A percentile compares a stretch with the other conserved stretches of the same genome.
Evolutionary conservation across 2,329 filamentous ascomycete species (phyloP).

Genomic region (Diaporthe destruens): DNA sequence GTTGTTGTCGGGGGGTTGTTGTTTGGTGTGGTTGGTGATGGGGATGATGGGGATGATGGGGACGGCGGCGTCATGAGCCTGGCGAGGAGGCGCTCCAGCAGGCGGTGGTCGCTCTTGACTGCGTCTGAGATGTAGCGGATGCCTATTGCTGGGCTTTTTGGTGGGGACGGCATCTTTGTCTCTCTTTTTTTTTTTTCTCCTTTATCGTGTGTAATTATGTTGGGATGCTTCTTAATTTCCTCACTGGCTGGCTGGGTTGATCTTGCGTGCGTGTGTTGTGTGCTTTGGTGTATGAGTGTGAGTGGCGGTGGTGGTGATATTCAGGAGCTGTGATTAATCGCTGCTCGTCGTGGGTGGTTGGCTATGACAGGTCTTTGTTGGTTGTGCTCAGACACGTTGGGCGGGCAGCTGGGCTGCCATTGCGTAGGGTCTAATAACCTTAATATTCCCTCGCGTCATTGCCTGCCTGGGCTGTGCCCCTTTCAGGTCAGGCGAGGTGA

Average conservation of each 20-base stretch:
- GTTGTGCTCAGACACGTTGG: not conserved
- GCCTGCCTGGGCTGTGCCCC: not conserved
- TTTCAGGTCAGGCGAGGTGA: not conserved
- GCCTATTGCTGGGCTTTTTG: constrained; percentile 15
- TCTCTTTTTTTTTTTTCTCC: too few species aligned
- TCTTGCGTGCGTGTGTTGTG: not conserved
- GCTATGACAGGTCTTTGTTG: not conserved
- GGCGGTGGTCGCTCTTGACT: constrained; percentile 39
- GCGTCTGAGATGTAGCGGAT: constrained; percentile 41
- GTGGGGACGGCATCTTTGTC: constrained; percentile 26
- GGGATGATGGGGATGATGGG: too few species aligned
- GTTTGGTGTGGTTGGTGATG: not conserved
- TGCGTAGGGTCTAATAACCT: constrained; percentile 26
- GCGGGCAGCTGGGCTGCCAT: not conserved
- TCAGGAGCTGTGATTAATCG: too few species aligned
- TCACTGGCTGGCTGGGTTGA: too few species aligned
- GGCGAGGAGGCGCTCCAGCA: constrained; percentile 33
- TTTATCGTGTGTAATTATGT: too few species aligned
- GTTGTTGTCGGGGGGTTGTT: not conserved
- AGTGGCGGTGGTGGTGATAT: not conserved
- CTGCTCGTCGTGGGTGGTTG: not conserved
- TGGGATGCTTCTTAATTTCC: too few species aligned
- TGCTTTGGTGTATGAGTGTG: not conserved
- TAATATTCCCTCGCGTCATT: not conserved
- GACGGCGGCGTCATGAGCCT: not conserved